Percentiles rank a stretch among this genome's conserved stretches.
phyloP scores from a whole-genome alignment of 768 basidiomycete species.

The Tulasnella sp. region DNA sequence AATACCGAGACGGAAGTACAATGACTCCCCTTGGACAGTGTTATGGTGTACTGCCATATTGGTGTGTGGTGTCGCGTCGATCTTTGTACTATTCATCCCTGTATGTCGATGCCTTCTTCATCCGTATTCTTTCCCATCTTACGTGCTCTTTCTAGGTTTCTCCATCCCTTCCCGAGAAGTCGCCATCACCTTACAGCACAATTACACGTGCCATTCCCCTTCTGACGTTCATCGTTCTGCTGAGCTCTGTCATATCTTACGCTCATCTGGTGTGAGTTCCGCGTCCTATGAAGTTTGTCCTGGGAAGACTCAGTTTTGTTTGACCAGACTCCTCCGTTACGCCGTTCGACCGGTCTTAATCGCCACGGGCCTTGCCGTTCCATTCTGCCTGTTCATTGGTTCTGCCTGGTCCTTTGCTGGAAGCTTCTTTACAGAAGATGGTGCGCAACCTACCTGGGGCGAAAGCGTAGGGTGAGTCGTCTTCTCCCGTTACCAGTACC shows the following conservation, averaged over 20 bases:
- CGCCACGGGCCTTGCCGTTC: slow-evolving; percentile 61
- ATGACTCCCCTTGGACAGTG: slow-evolving; percentile 61
- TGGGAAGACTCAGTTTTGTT: too few relatives aligned
- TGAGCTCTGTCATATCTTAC: slow-evolving; percentile 61
- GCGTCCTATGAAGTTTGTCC: neutral
- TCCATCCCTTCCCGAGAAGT: slow-evolving; percentile 13
- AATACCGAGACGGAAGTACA: slow-evolving; percentile 50
- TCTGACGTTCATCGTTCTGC: slow-evolving; percentile 55
- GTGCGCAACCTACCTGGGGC: slow-evolving; percentile 58
- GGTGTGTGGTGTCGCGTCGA: slow-evolving; percentile 47
- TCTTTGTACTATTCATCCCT: slow-evolving; percentile 53
- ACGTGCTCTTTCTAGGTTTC: slow-evolving; percentile 25
- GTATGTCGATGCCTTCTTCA: slow-evolving; percentile 22
- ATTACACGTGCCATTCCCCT: slow-evolving; percentile 67
- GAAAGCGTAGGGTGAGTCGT: slow-evolving; percentile 61
- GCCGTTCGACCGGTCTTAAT: slow-evolving; percentile 79
- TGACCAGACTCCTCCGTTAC: slow-evolving; percentile 43
- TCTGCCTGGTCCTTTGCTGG: slow-evolving; percentile 73
- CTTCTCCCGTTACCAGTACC: slow-evolving; percentile 21
- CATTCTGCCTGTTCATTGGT: slow-evolving; percentile 58
- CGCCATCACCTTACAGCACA: slow-evolving; percentile 47
- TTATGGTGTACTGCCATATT: slow-evolving; percentile 49
- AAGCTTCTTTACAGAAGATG: slow-evolving; percentile 52
- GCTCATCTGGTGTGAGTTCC: slow-evolving; percentile 41
- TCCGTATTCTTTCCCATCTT: neutral